Percentiles rank a stretch among this genome's conserved stretches.
phyloP scores from a whole-genome alignment of 2,329 filamentous ascomycete genomes.

The Sporothrix globosa region DNA sequence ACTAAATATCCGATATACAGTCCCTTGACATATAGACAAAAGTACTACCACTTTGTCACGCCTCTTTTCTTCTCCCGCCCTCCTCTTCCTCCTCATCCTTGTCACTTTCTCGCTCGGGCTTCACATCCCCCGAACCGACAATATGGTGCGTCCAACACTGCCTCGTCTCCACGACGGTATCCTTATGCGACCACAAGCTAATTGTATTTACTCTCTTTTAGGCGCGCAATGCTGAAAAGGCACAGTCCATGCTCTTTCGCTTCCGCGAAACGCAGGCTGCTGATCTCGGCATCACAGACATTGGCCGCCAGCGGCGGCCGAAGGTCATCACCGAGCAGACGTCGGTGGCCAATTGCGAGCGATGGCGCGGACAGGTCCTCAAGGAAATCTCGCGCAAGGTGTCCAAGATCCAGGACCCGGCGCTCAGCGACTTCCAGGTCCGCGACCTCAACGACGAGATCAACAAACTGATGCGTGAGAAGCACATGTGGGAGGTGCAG shows the following conservation, averaged over 20 bases:
- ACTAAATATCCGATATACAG: no score
- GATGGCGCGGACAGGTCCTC: slow-evolving; percentile 96
- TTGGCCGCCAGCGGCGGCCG: slow-evolving; percentile 83
- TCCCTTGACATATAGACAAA: not conserved
- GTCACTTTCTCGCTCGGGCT: no score
- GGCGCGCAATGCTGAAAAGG: slow-evolving; percentile 98
- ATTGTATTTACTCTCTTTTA: slow-evolving; percentile 42
- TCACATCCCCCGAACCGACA: not conserved
- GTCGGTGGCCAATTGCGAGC: slow-evolving; percentile 85
- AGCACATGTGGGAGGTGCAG: slow-evolving; percentile 98
- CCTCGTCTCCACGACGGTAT: no score
- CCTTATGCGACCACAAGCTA: not conserved
- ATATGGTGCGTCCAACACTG: not conserved
- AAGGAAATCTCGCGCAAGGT: slow-evolving; percentile 98
- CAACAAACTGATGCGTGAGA: slow-evolving; percentile 98
- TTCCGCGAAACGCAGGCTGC: slow-evolving; percentile 97
- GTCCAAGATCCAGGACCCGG: slow-evolving; percentile 87
- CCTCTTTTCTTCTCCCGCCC: not conserved
- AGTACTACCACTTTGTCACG: not conserved
- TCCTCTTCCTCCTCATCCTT: no score
- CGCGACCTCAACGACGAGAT: slow-evolving; percentile 98
- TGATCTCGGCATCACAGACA: slow-evolving; percentile 94
- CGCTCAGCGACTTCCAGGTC: slow-evolving; percentile 95
- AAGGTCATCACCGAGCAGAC: slow-evolving; percentile 87
- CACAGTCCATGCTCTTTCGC: slow-evolving; percentile 99